phyloP scores from a whole-genome alignment of 1,284 basidiomycete species.

The Leccinum fuscescens region DNA sequence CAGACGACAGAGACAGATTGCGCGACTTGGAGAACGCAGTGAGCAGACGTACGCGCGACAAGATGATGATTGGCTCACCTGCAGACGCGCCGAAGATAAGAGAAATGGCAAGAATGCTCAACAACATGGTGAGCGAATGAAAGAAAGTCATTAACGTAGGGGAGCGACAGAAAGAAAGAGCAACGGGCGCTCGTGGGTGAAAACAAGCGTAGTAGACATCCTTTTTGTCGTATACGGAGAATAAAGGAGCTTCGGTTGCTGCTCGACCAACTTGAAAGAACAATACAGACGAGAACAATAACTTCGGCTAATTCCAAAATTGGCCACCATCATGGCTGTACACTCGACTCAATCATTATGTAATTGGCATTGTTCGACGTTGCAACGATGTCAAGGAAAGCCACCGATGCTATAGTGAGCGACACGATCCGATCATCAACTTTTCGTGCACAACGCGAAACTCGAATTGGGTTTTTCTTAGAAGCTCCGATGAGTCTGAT shows the following conservation, averaged over 20 bases:
- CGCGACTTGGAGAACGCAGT: constrained; percentile 39
- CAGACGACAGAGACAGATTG: constrained; percentile 66
- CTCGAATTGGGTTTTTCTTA: background rate
- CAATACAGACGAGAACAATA: constrained; percentile 34
- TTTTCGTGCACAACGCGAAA: background rate
- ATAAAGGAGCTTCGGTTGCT: constrained; percentile 28
- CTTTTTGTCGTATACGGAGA: constrained; percentile 30
- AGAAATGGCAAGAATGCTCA: constrained; percentile 43
- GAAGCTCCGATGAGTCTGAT: background rate
- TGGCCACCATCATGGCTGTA: constrained; percentile 19
- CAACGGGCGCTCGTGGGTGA: constrained; percentile 16
- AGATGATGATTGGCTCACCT: constrained; percentile 36
- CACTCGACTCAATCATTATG: background rate
- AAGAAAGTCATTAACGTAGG: constrained; percentile 27
- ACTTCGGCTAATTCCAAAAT: constrained; percentile 6
- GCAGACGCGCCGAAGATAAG: constrained; percentile 46
- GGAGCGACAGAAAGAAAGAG: constrained; percentile 26
- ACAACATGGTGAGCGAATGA: constrained; percentile 43
- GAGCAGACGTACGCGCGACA: background rate
- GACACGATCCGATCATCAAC: background rate
- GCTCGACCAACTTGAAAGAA: constrained; percentile 15
- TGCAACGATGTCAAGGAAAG: background rate
- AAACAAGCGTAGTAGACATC: constrained; percentile 15
- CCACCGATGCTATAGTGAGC: background rate
- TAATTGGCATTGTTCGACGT: background rate